Percentiles rank a stretch among this genome's conserved stretches.
Evolutionary conservation across 2,329 filamentous ascomycete species (phyloP).

Genomic region (Graphilbum fragrans): DNA sequence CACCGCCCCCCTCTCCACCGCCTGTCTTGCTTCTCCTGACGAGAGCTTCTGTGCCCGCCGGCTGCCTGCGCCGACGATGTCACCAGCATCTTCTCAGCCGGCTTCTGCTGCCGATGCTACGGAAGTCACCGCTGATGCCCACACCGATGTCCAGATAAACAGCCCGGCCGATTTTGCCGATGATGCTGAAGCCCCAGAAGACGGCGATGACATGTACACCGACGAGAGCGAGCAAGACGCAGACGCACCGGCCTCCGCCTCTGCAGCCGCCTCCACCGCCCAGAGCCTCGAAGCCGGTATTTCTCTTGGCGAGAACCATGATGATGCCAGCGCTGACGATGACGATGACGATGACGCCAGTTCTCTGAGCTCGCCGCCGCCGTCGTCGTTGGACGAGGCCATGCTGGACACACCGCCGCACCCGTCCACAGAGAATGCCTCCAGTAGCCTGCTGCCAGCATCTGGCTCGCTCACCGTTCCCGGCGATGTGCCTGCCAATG

Average conservation of each 20-base stretch:
- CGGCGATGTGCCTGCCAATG: not conserved
- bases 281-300: no score
- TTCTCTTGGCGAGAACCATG: conserved; percentile 8
- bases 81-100: not conserved
- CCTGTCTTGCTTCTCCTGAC: not conserved
- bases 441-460: not conserved
- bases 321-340: no score
- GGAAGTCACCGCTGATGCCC: no score
- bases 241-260: no score
- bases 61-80: not conserved
- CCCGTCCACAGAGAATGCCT: not conserved
- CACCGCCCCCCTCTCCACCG: not conserved
- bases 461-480: not conserved
- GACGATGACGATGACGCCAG: conserved; percentile 1
- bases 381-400: not conserved
- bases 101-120: not conserved
- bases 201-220: conserved; percentile 35
- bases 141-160: not conserved
- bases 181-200: conserved; percentile 24
- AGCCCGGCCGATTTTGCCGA: no score
- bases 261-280: no score
- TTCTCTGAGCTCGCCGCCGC: conserved; percentile 5
- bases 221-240: conserved; percentile 21
- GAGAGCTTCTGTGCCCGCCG: not conserved
- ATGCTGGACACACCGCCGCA: not conserved